Evolutionary conservation across 129 eudicot genomes (phyloP).

Genomic region (Mikania micrantha): DNA sequence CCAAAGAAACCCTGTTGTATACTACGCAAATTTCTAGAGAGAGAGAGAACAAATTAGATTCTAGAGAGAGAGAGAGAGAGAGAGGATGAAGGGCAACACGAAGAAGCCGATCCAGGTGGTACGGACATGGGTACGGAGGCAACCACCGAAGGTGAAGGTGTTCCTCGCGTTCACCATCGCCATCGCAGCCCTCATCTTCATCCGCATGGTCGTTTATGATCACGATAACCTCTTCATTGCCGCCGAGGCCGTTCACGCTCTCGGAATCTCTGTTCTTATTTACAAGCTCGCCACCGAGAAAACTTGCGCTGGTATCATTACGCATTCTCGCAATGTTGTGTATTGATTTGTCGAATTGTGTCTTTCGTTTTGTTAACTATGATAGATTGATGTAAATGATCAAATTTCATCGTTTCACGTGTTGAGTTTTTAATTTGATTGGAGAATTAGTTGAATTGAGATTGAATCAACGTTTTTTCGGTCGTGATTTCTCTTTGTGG

Average conservation of each 20-base stretch:
- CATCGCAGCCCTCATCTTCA: conserved; percentile 46
- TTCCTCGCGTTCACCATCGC: conserved; percentile 45
- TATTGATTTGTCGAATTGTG: not conserved
- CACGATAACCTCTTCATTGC: conserved; percentile 72
- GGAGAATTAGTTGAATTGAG: not conserved
- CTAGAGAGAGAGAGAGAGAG: conserved; percentile 7
- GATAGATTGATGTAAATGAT: not conserved
- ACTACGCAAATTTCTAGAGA: not conserved
- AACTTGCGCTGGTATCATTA: conserved; percentile 59
- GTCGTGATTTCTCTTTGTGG: not conserved
- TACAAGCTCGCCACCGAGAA: conserved; percentile 63
- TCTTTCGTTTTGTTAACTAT: not conserved
- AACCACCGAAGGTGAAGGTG: conserved; percentile 71
- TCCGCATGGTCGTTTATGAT: conserved; percentile 59
- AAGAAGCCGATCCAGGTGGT: conserved; percentile 38
- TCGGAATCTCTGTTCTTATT: conserved; percentile 62
- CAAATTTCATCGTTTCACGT: not conserved
- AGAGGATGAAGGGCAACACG: conserved; percentile 19
- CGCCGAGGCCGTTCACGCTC: conserved; percentile 66
- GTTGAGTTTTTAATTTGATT: not conserved
- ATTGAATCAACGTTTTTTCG: not conserved
- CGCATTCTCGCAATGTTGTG: not conserved
- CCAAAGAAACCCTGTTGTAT: conserved; percentile 8
- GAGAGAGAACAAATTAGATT: not conserved
- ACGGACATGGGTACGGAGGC: conserved; percentile 56